phyloP scores from a whole-genome alignment of 441 rosid species.

The Syzygium syzygioides region DNA sequence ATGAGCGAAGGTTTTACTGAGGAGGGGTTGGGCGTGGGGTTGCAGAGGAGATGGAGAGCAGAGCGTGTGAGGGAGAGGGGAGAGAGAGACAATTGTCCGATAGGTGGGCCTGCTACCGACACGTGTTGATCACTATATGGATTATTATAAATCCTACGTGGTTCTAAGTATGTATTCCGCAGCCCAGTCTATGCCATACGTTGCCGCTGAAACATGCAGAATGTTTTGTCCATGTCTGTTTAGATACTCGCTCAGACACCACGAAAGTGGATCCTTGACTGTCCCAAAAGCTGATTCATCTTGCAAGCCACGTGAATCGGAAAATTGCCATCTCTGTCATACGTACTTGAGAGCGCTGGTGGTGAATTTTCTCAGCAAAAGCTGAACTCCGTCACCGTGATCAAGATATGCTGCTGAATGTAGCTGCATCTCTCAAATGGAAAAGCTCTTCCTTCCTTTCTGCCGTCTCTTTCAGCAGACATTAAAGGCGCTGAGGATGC shows the following conservation, averaged over 20 bases:
- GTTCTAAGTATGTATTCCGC: neutral
- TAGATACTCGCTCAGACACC: neutral
- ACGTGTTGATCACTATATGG: too few relatives aligned
- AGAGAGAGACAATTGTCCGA: too few relatives aligned
- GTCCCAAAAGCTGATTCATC: neutral
- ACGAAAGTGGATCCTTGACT: neutral
- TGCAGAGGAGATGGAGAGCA: too few relatives aligned
- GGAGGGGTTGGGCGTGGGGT: too few relatives aligned
- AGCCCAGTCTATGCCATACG: neutral
- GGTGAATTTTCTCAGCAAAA: neutral
- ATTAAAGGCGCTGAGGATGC: neutral
- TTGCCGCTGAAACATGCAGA: neutral
- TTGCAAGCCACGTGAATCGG: neutral
- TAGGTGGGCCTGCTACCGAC: too few relatives aligned
- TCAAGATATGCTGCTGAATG: neutral
- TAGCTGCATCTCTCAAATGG: neutral
- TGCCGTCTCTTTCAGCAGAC: neutral
- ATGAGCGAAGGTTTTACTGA: too few relatives aligned
- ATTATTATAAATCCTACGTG: too few relatives aligned
- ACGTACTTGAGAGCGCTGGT: rapidly evolving
- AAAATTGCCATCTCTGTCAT: neutral
- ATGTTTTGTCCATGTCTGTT: neutral
- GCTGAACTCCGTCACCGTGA: neutral
- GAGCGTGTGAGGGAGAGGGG: too few relatives aligned
- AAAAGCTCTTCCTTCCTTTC: neutral